Evolutionary conservation across 305 asterid genomes (phyloP).

Genomic region (Euphrasia arctica): DNA sequence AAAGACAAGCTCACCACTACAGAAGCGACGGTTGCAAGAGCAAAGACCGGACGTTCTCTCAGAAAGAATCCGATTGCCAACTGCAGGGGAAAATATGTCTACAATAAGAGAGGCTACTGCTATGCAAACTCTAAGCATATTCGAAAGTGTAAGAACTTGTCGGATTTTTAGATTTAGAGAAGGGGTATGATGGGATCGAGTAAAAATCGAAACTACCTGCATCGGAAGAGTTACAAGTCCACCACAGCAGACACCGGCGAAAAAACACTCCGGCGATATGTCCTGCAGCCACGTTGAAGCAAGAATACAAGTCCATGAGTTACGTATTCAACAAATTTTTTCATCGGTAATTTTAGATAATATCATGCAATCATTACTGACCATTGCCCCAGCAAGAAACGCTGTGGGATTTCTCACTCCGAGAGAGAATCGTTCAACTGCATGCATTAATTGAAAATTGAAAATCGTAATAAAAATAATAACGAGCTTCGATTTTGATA

Average conservation of each 20-base stretch:
- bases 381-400: conserved; percentile 90
- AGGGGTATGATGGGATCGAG: no score
- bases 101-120: conserved; percentile 18
- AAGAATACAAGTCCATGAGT: conserved; percentile 7
- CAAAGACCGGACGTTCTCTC: conserved; percentile 74
- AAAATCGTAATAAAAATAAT: no score
- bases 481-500: no score
- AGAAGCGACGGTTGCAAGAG: conserved; percentile 83
- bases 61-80: conserved; percentile 71
- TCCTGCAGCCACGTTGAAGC: conserved; percentile 45
- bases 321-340: not conserved
- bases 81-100: conserved; percentile 33
- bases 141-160: no score
- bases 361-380: conserved; percentile 34
- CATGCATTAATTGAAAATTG: conserved; percentile 22
- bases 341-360: not conserved
- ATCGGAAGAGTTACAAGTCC: conserved; percentile 82
- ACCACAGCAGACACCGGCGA: conserved; percentile 92
- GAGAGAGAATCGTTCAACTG: conserved; percentile 88
- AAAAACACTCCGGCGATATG: conserved; percentile 78
- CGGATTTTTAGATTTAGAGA: no score
- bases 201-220: conserved; percentile 46
- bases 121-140: not conserved
- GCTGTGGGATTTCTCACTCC: conserved; percentile 93
- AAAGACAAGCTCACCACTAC: conserved; percentile 53